phyloP scores from a whole-genome alignment of 192 early-diverging fungal species.

The Dissophora ornata region DNA sequence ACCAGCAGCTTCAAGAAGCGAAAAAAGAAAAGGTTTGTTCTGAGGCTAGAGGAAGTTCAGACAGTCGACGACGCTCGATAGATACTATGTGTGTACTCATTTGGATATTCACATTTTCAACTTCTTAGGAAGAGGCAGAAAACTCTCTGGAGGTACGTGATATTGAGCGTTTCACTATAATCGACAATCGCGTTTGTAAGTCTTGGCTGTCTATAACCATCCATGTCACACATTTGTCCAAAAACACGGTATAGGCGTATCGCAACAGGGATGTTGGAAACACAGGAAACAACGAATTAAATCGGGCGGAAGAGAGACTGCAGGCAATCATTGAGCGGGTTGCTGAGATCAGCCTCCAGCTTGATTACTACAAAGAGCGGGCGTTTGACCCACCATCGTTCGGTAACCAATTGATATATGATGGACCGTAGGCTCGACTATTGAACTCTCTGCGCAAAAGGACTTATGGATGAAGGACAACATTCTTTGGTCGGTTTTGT shows the following conservation, averaged over 20 bases:
- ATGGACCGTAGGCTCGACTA: background rate
- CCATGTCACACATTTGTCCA: too few species aligned
- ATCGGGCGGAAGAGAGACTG: constrained; percentile 37
- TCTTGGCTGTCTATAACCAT: too few species aligned
- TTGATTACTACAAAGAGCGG: constrained; percentile 47
- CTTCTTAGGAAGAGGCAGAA: constrained; percentile 36
- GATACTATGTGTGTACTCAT: too few species aligned
- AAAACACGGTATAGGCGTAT: constrained; percentile 34
- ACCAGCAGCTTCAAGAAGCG: constrained; percentile 35
- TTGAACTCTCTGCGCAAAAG: too few species aligned
- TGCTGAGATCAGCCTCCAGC: constrained; percentile 32
- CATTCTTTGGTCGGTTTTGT: too few species aligned
- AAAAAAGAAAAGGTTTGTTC: constrained; percentile 38
- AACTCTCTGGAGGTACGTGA: constrained; percentile 35
- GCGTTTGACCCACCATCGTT: constrained; percentile 48
- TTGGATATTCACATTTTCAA: too few species aligned
- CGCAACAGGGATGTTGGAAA: constrained; percentile 36
- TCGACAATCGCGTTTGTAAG: too few species aligned
- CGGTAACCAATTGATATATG: constrained; percentile 8
- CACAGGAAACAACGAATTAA: constrained; percentile 44
- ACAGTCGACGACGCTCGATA: too few species aligned
- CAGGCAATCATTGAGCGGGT: constrained; percentile 40
- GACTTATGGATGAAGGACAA: too few species aligned
- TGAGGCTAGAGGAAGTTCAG: background rate
- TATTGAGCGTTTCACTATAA: background rate